Evolutionary conservation across 768 basidiomycete species (phyloP).

Genomic region (Suillus subluteus): DNA sequence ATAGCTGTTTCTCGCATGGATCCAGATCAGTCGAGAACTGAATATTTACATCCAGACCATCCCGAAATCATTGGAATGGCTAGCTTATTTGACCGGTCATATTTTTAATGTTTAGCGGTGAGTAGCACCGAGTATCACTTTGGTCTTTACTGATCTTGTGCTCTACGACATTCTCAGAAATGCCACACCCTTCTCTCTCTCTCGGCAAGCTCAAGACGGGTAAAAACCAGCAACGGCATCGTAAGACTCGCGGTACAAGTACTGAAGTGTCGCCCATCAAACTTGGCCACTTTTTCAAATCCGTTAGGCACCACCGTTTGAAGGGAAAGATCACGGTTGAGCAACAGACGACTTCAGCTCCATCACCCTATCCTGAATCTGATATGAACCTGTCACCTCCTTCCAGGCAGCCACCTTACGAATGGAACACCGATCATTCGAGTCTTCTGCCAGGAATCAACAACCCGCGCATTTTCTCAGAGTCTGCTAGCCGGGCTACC

Average conservation of each 20-base stretch:
- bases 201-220: neutral
- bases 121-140: neutral
- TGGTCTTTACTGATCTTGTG: neutral
- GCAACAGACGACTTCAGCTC: neutral
- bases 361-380: neutral
- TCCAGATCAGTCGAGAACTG: neutral
- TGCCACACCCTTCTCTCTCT: conserved; percentile 2
- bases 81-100: neutral
- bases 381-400: neutral
- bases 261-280: neutral
- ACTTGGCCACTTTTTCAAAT: neutral
- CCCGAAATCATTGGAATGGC: neutral
- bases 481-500: neutral
- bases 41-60: neutral
- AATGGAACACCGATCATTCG: neutral
- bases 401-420: neutral
- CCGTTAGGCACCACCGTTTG: neutral
- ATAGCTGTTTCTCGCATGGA: neutral
- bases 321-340: neutral
- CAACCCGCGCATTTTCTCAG: neutral
- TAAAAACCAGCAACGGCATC: neutral
- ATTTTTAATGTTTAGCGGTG: neutral
- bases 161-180: neutral
- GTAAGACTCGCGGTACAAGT: neutral
- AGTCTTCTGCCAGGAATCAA: neutral